phyloP scores from a whole-genome alignment of 805 yeast genomes.

The Danielia oregonensis region DNA sequence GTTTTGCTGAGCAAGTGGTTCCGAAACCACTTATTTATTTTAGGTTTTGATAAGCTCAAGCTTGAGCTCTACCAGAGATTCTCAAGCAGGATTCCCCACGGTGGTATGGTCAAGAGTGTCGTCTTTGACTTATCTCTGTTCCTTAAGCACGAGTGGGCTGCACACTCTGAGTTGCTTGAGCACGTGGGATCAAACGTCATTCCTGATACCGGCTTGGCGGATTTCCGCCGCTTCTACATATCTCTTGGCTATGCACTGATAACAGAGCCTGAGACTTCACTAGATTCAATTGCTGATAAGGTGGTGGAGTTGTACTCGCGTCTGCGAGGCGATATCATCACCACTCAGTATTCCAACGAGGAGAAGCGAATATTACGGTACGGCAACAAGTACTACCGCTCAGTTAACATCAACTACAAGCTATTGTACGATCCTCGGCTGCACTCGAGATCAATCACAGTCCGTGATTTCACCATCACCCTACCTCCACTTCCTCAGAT shows the following conservation, averaged over 20 bases:
- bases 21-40: slow-evolving; percentile 28
- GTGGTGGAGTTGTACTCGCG: slow-evolving; percentile 29
- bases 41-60: slow-evolving; percentile 33
- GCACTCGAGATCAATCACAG: slow-evolving; percentile 9
- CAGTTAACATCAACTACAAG: slow-evolving; percentile 21
- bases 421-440: slow-evolving; percentile 17
- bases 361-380: slow-evolving; percentile 15
- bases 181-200: slow-evolving; percentile 2
- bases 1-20: slow-evolving; percentile 20
- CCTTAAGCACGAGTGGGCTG: slow-evolving; percentile 25
- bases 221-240: slow-evolving; percentile 22
- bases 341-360: slow-evolving; percentile 1
- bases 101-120: slow-evolving; percentile 29
- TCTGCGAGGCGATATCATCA: slow-evolving; percentile 12
- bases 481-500: slow-evolving; percentile 36
- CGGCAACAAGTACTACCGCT: slow-evolving; percentile 22
- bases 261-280: slow-evolving; percentile 15
- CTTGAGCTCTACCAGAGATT: slow-evolving; percentile 32
- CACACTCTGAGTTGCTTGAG: slow-evolving; percentile 8
- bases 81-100: slow-evolving; percentile 22
- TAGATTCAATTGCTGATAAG: slow-evolving; percentile 26
- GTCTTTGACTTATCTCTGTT: slow-evolving; percentile 33
- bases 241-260: slow-evolving; percentile 26
- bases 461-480: slow-evolving; percentile 13
- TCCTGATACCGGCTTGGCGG: slow-evolving; percentile 4